These are phyloP conservation scores for Heteromeles arbutifolia DNA, from an alignment of 306 rosid genomes.

Conservation along the genomic window DNA sequence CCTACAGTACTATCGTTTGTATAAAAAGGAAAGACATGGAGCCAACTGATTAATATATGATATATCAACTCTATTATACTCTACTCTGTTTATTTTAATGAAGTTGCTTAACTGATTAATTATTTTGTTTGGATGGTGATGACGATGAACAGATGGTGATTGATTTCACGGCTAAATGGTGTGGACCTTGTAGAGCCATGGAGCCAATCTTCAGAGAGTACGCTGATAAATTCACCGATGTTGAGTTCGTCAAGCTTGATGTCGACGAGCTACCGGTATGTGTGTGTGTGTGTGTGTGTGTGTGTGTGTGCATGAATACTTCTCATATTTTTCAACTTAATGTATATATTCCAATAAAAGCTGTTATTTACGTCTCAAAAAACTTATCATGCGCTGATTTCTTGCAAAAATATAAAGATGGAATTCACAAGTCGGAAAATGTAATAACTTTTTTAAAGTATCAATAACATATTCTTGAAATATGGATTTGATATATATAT, in stretches of 20 bases:
- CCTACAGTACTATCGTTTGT: background rate
- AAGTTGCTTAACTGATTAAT: background rate
- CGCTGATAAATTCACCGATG: slow-evolving; percentile 49
- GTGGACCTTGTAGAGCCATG: slow-evolving; percentile 73
- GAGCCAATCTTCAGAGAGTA: slow-evolving; percentile 46
- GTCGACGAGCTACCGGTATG: slow-evolving; percentile 64
- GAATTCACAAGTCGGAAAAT: too few species aligned
- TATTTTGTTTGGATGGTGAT: background rate
- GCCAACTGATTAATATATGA: too few species aligned
- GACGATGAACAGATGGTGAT: slow-evolving; percentile 44
- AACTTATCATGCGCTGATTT: too few species aligned
- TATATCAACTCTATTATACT: background rate
- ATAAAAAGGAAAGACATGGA: background rate
- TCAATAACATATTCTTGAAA: too few species aligned
- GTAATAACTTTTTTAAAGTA: too few species aligned
- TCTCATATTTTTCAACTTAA: background rate
- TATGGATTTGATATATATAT: background rate
- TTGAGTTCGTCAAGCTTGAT: slow-evolving; percentile 63
- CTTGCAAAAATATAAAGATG: too few species aligned
- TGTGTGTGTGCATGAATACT: background rate
- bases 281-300: too few species aligned
- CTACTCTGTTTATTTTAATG: too few species aligned
- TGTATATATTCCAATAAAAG: background rate
- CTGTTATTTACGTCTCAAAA: too few species aligned
- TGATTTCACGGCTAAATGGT: slow-evolving; percentile 83